Base-by-base conservation (phyloP, 148 eudicot genomes). In the Euryodendron excelsum region DNA sequence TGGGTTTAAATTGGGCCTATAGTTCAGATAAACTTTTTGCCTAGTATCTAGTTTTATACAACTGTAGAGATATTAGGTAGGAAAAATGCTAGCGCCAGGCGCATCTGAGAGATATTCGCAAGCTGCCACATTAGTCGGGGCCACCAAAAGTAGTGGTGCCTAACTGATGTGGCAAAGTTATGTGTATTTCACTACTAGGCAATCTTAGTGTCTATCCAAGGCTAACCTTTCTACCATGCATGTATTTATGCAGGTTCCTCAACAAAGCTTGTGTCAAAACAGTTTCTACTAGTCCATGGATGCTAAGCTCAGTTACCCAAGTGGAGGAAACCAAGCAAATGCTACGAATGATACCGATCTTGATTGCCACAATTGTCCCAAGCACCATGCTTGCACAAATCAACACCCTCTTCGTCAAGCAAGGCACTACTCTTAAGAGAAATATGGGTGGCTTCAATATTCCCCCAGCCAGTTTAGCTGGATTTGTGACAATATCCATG, bases 281-380 rank as follows among this genome's bases (percentile, higher is more conserved):
- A 14, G 79, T 56, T 9, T 80, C 88, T 31, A 79, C 84, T 0
- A 74, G 69, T 66, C 90, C 90, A 45, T 93, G 94, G 94, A 80
- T 79, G 71, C 82, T 89, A 30, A 89, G 93, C 72, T 52, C 95
- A 9, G 88, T 91, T 1, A 91, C 97, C 15, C 92, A 93, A 69
- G 95, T 93, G 5, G 97, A 93, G 81, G 95, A 93, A 79, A 88
- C 97, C 2, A 93, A 93, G 48, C 93, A 89, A 25, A 91, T 93
- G 90, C 59, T 91, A 39, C 76, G 83, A 68, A 89, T 93, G 93
- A 78, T 93, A 23, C 97, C 97, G 2, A 86, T 93, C 59, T 44
- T 91, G 56, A 47, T 89, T 0, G 85, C 85, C 41, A 91, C 91
- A 1, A 82, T 93, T 0, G 65, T 91, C 11, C 95, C 95, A 13